Percentiles rank a stretch among this genome's conserved stretches.
phyloP scores from a whole-genome alignment of 2,329 filamentous ascomycete genomes.

The Trichoderma harzianum region DNA sequence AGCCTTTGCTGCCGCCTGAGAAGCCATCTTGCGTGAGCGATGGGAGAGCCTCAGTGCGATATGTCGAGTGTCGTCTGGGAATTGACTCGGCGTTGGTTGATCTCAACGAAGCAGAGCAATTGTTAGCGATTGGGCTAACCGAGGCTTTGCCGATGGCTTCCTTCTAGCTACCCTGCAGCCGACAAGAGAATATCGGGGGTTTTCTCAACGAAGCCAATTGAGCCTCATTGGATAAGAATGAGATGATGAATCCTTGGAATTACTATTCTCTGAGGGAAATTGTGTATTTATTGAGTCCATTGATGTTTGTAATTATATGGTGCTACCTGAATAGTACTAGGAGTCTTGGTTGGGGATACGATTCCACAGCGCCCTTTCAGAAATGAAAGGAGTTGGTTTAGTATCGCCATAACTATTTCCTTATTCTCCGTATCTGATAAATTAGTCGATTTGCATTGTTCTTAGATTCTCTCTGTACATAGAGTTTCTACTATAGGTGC shows the following conservation, averaged over 20 bases:
- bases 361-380: neutral
- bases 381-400: neutral
- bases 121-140: conserved; percentile 27
- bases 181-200: neutral
- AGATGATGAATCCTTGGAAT: neutral
- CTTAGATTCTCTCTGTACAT: neutral
- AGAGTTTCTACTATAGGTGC: neutral
- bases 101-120: neutral
- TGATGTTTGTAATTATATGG: neutral
- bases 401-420: neutral
- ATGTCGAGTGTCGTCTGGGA: conserved; percentile 13
- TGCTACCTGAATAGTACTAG: neutral
- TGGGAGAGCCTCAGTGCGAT: conserved; percentile 18
- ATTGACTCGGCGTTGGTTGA: conserved; percentile 29
- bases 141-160: conserved; percentile 26
- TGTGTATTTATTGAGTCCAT: neutral
- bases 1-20: conserved; percentile 57
- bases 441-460: neutral
- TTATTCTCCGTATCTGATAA: neutral
- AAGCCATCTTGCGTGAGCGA: conserved; percentile 51
- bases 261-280: neutral
- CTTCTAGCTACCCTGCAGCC: neutral
- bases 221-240: neutral
- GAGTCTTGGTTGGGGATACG: neutral
- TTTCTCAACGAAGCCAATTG: neutral